These are phyloP conservation scores for Rhododendron ovatum DNA, from an alignment of 148 eudicot species.

Conservation along the genomic window DNA sequence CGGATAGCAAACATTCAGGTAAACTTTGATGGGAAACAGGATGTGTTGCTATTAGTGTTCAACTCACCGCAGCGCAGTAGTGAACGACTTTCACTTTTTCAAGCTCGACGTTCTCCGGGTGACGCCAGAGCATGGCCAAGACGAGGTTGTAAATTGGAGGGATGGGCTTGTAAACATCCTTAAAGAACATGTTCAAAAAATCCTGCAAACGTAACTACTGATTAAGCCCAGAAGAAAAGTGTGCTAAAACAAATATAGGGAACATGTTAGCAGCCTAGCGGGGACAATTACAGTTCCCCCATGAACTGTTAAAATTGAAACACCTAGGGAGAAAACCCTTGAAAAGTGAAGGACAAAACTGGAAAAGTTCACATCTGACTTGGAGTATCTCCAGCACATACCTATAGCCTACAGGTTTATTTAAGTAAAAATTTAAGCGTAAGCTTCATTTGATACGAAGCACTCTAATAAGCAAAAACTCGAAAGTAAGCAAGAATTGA, in stretches of 20 bases:
- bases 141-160: slow-evolving; percentile 63
- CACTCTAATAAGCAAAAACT: too few species aligned
- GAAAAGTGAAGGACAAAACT: not conserved
- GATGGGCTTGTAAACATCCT: slow-evolving; percentile 59
- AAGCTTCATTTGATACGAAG: too few species aligned
- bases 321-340: not conserved
- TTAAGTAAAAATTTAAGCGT: too few species aligned
- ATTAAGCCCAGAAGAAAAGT: not conserved
- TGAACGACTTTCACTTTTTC: slow-evolving; percentile 68
- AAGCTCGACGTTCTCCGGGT: slow-evolving; percentile 58
- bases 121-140: slow-evolving; percentile 83
- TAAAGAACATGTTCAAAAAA: slow-evolving; percentile 74
- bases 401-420: too few species aligned
- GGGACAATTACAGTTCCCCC: not conserved
- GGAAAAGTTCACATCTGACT: too few species aligned
- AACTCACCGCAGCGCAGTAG: slow-evolving; percentile 62
- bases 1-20: not conserved
- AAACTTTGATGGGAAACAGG: not conserved
- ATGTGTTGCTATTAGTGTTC: not conserved
- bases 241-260: too few species aligned
- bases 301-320: not conserved
- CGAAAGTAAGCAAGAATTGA: too few species aligned
- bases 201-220: slow-evolving; percentile 37
- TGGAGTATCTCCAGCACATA: too few species aligned
- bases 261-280: not conserved